Evolutionary conservation across 2,329 filamentous ascomycete genomes (phyloP), one percentile per base, ranked within the genome.

Genomic region (Diaporthe australafricana): DNA sequence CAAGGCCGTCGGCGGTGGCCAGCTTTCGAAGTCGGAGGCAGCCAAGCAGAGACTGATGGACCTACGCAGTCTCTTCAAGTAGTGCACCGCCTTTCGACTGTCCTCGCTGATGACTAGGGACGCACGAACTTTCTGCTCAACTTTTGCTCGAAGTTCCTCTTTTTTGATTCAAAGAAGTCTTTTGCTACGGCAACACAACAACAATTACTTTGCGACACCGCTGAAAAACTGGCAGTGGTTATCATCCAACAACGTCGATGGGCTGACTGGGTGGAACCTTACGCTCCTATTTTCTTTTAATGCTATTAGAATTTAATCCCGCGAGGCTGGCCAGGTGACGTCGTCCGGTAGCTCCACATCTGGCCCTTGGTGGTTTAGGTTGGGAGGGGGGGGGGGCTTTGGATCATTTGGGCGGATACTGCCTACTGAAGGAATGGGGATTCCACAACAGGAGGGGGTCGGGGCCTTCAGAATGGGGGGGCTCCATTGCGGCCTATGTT

Each of bases 21-120:
- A 70, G 20, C 45, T 68, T 12, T 57, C 71, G 7, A 68, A 72
- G 70, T 56, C 67, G 27, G 67, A 71, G 68, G 73, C 84, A 55
- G 90, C 91, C 8, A 90, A 90, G 83, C 87, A 92, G 83, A 89
- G 87, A 75, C 83, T 89, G 70, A 84, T 87, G 84, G 89, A 90
- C 74, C 78, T 91, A 71, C 85, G 87, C 63, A 89, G 87, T 75
- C 84, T 91, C 42, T 91, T 91, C 81, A 87, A 85, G 79, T 88
- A 78, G 52, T 66, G 47, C n/a, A 17, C 45, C 38, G 25, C 14
- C 32, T 16, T 14, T 16, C 27, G n/a, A 11, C 60, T 20, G 2
- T n/a, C 20, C 9, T 22, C 47, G n/a, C 60, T 22, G 12, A 17
- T 12, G 2, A 30, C 30, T 20, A 25, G 9, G 3, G 7, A 2